Base-by-base conservation (phyloP, 1,139 yeast species). In the Geotrichum carabidarum region DNA sequence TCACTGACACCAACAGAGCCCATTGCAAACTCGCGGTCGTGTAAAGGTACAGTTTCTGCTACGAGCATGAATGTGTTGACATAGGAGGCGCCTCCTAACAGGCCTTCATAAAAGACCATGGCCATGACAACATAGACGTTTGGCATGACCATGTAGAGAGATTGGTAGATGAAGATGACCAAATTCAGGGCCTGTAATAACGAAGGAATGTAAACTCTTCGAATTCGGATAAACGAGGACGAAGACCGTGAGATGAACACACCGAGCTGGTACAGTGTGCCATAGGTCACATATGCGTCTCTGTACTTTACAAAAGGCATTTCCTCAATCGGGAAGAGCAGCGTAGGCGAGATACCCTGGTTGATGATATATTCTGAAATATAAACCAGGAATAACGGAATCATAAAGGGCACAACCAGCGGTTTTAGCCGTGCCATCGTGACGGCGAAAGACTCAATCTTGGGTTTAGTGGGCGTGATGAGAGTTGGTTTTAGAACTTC, bases 1-100 rank as follows among this genome's bases (percentile, higher is more conserved):
- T 93, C 98, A 59, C 96, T 88, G 57, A 91, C 81, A 0, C 96
- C 90, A 0, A 90, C 96, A n/a, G 95, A 81, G 0, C 97, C 98
- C 80, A 93, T 79, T 6, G 94, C 83, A 66, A 91, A 90, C 66
- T 93, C 98, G 53, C 96, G 75, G 56, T 82, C 80, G 0, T 71
- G 62, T 14, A 72, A 67, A 0, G 80, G 72, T 0, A 82, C 77
- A 1, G 80, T 76, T 59, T 89, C 95, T 48, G 86, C 78, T 0
- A 90, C 93, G 14, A 82, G 75, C 74, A 85, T 75, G 64, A 88
- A 93, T 0, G 97, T 90, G 65, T 91, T 91, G 51, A 88, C 94
- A 65, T 93, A 93, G 27, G 93, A 82, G 2, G 86, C 80, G 1
- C 99, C 98, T 1, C 98, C 98, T 9, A 93, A 73, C 18, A 93